Base-by-base conservation (phyloP, 176 grass and related monocot genomes). In the Oryza officinalis region DNA sequence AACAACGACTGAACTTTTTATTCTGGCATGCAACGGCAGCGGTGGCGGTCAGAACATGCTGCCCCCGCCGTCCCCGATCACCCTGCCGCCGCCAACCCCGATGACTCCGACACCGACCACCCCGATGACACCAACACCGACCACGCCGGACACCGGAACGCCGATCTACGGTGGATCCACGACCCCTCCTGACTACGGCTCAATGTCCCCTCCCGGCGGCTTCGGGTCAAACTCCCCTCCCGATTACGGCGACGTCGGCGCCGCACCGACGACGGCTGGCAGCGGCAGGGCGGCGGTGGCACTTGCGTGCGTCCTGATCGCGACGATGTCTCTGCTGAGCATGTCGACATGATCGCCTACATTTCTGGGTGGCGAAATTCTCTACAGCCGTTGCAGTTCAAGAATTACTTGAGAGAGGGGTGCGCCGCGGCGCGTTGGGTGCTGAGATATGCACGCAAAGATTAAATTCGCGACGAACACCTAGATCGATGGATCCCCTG, bases 211-310 rank as follows among this genome's bases (percentile, higher is more conserved):
- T 79, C 83, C 86, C 13, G 54, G 31, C 61, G 54, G 31, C 61
- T 60, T 14, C 38, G 84, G 84, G 31, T 84, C 89, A n/a, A 52
- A 54, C 13, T 87, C 89, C 2, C 89, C 89, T 7, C 89, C 89
- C 7, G 89, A 90, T 59, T 87, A 90, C 84, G 63, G 30, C 63
- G 89, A 90, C 80, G 69, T 87, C 80, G 84, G 84, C 40, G 75
- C 84, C 46, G 84, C 89, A 25, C 32, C 69, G 6, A 5, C 71
- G 6, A 8, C 71, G 7, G 52, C n/a, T 41, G 63, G 63, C 4
- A 81, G 61, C 17, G 63, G 63, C 49, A 50, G 30, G 15, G 69
- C 49, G 5, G 63, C 50, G 69, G 17, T 83, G 30, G 75, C 80
- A 6, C 23, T 90, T 13, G 28, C 83, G 17, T 80, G 80, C 89